Base-by-base conservation (phyloP, 1,284 basidiomycete species). In the Xerocomus minutiporus region DNA sequence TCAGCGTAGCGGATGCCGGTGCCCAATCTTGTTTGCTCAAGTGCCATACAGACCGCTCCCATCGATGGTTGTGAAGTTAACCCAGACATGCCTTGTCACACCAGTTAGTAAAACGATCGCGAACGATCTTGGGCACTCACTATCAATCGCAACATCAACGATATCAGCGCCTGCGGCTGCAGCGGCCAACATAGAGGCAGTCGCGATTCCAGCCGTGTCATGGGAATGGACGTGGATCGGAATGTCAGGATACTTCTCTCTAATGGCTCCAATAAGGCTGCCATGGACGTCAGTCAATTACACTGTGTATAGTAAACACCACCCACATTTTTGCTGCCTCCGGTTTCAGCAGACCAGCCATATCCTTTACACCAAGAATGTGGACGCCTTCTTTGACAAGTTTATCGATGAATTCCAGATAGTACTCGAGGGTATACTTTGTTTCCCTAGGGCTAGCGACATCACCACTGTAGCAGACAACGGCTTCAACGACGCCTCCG, bases 141-240 rank as follows among this genome's bases (percentile, higher is more conserved):
- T 93, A 74, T 99, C 97, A 67, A 99, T 98, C 48, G 97, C 97
- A 53, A 97, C 94, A 67, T 99, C 97, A 54, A 99, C 88, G 17
- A 99, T 87, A 71, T 99, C 97, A 50, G 97, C 97, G 61, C 97
- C 97, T 23, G 97, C 97, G 43, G 88, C 87, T 13, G 97, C 97
- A 49, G 86, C 87, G 11, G 97, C 96, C 56, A 99, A 75, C 97
- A 99, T 99, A 66, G 88, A 93, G 20, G 97, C 91, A 43, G 93
- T 81, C 44, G 97, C 93, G 66, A 99, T 99, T 75, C 97, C 97
- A 54, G 97, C 97, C 31, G 97, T 99, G 75, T 99, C 97, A 75
- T 99, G 97, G 39, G 97, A 98, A 79, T 99, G 97, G 42, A 99
- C 95, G 72, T 99, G 97, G 71, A 99, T 99, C 40, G 96, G 94